phyloP scores from a whole-genome alignment of 2,329 filamentous ascomycete species.

The Tolypocladium ovalisporum region DNA sequence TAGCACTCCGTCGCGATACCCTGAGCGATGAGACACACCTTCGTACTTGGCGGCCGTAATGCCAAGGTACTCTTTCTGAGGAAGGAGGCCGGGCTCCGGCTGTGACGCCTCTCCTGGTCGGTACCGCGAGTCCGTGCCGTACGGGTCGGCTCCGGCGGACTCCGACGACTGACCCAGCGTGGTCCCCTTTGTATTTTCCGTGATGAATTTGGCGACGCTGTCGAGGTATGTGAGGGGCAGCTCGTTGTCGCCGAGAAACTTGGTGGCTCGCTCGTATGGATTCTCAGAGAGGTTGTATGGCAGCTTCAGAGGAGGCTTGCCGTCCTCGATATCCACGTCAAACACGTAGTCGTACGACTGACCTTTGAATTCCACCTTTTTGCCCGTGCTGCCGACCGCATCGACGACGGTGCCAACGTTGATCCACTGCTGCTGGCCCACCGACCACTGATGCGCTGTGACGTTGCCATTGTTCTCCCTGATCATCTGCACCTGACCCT shows the following conservation, averaged over 20 bases:
- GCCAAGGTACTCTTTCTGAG: constrained; percentile 68
- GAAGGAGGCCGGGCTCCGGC: constrained; percentile 47
- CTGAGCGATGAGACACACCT: constrained; percentile 20
- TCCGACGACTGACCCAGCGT: constrained; percentile 57
- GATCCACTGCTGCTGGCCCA: constrained; percentile 60
- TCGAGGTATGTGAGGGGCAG: constrained; percentile 81
- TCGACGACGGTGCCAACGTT: constrained; percentile 93
- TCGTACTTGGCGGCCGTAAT: constrained; percentile 65
- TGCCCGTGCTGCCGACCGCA: constrained; percentile 70
- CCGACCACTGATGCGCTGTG: constrained; percentile 82
- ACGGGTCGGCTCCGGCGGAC: constrained; percentile 54
- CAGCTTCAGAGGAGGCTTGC: constrained; percentile 84
- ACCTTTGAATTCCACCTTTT: constrained; percentile 66
- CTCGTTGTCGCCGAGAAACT: constrained; percentile 83
- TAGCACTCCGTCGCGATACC: neutral
- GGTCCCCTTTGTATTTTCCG: constrained; percentile 78
- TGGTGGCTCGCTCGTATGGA: constrained; percentile 81
- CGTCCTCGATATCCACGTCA: constrained; percentile 91
- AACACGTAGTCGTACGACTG: constrained; percentile 95
- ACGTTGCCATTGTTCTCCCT: constrained; percentile 70
- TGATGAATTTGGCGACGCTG: constrained; percentile 86
- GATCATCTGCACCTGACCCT: constrained; percentile 92
- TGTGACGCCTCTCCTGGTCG: constrained; percentile 48
- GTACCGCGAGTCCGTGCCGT: constrained; percentile 69
- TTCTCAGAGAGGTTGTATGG: constrained; percentile 90